These are phyloP conservation scores for bread wheat (Triticum aestivum) DNA, from an alignment of 176 grass and related monocot genomes.

Conservation along the genomic window DNA sequence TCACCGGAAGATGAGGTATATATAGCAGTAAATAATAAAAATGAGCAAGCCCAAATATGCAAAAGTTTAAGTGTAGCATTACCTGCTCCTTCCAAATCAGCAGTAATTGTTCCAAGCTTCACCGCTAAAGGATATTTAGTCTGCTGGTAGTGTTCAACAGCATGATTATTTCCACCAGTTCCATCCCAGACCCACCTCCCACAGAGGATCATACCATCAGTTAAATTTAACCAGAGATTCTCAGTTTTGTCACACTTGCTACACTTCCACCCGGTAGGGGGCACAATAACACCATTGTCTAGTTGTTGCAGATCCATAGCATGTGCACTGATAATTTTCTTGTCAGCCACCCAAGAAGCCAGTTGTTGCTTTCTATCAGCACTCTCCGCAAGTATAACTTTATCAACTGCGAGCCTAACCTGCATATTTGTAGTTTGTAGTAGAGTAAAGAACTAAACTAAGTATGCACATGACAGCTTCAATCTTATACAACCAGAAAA, in stretches of 20 bases:
- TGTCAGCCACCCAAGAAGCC: constrained; percentile 89
- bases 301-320: constrained; percentile 85
- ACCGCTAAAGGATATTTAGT: constrained; percentile 92
- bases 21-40: neutral
- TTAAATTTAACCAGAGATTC: constrained; percentile 99
- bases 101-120: constrained; percentile 92
- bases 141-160: constrained; percentile 81
- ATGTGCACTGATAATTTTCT: constrained; percentile 77
- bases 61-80: constrained; percentile 55
- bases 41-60: neutral
- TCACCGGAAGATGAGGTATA: neutral
- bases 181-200: constrained; percentile 91
- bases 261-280: constrained; percentile 94
- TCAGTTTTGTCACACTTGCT: constrained; percentile 94
- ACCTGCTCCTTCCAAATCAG: constrained; percentile 90
- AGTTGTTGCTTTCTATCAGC: constrained; percentile 78
- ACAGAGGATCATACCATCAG: constrained; percentile 88
- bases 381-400: constrained; percentile 82
- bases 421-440: constrained; percentile 33
- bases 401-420: constrained; percentile 90
- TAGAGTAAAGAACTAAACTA: constrained; percentile 31
- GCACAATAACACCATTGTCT: constrained; percentile 79
- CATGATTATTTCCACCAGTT: constrained; percentile 94
- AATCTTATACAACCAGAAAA: neutral
- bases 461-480: constrained; percentile 16